Conservation (phyloP, 148 eudicot genomes). For the Euryodendron excelsum region DNA sequence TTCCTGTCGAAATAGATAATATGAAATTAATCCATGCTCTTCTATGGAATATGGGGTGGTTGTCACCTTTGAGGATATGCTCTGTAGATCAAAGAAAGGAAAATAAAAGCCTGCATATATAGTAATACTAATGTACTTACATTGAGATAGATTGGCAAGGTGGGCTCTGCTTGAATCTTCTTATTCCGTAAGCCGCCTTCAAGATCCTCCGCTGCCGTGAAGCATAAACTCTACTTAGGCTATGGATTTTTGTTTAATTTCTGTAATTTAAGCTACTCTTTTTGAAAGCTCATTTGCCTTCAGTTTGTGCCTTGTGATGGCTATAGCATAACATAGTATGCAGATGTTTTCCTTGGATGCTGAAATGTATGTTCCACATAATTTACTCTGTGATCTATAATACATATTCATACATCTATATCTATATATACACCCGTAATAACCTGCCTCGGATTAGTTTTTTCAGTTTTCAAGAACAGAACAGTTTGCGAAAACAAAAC, state of each 20-base stretch:
- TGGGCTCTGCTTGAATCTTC: slow-evolving; percentile 75
- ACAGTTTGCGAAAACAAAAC: no score
- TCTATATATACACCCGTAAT: not conserved
- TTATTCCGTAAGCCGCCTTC: slow-evolving; percentile 65
- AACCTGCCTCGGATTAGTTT: no score
- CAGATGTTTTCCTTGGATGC: no score
- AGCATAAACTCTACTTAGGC: not conserved
- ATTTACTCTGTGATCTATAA: no score
- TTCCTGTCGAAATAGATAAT: slow-evolving; percentile 57
- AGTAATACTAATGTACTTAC: slow-evolving; percentile 23
- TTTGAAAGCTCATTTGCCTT: no score
- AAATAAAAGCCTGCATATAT: not conserved
- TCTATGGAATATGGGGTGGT: slow-evolving; percentile 15
- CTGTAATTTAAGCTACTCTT: no score
- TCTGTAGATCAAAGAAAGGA: not conserved
- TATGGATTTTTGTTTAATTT: no score
- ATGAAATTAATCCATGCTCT: slow-evolving; percentile 23
- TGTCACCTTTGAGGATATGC: slow-evolving; percentile 11
- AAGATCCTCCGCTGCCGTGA: slow-evolving; percentile 89
- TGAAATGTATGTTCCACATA: no score
- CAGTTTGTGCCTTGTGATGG: no score
- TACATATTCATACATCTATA: slow-evolving; percentile 27
- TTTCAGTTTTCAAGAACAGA: no score
- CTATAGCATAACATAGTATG: no score
- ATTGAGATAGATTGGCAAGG: slow-evolving; percentile 83